Base-by-base conservation (phyloP, 352 stramenopile species). In the Detonula confervacea region DNA sequence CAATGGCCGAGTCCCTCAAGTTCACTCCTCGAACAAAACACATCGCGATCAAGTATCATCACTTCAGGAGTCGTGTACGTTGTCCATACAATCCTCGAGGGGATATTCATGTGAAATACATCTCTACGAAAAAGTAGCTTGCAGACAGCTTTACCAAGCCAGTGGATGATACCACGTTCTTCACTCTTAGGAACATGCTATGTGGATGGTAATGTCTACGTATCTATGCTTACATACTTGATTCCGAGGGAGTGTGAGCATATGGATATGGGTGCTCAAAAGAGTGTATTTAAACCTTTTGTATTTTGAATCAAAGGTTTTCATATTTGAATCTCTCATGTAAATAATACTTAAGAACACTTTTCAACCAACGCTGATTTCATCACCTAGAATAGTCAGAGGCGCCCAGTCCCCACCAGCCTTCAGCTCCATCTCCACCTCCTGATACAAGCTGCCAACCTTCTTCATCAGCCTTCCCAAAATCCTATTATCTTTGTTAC, bases 381-480 rank as follows among this genome's bases (percentile, higher is more conserved):
- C n/a, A n/a, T n/a, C n/a, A n/a, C n/a, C n/a, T n/a, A n/a, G n/a
- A n/a, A n/a, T n/a, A n/a, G n/a, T n/a, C n/a, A n/a, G n/a, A 42
- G 62, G 47, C 24, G 24, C 42, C 18, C 22, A 71, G 30, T 35
- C 46, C 14, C 22, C 44, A 61, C 42, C 46, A 20, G 60, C 60
- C 46, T 59, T 35, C n/a, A 71, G 14, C 22, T 61, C 35, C 46
- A 60, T 44, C 42, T 59, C 46, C 16, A 33, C 18, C n/a, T n/a
- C n/a, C n/a, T n/a, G n/a, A n/a, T n/a, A n/a, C n/a, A n/a, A n/a
- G n/a, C n/a, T n/a, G 14, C 62, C 62, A 42, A 16, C 22, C 35
- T 44, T 71, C 29, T 71, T 24, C 62, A 71, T 16, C 62, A 71
- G 60, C 22, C 46, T 59, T 59, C 16, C 62, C 27, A 71, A 44